Percentiles rank a stretch among this genome's conserved stretches.
Evolutionary conservation across 257 asterid species (phyloP).

Genomic region (Sherardia arvensis): DNA sequence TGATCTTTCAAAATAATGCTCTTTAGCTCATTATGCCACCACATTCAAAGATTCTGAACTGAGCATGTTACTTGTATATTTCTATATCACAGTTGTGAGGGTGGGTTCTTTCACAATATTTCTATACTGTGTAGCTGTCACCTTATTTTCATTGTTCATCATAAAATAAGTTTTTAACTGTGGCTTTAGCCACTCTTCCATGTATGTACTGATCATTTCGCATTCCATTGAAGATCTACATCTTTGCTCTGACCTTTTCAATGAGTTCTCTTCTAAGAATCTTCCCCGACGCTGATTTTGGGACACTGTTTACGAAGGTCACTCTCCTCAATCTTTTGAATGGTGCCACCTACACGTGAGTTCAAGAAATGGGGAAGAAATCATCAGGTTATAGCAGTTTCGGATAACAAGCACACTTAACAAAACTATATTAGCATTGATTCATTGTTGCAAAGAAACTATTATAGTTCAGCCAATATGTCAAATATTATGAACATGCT

Average conservation of each 20-base stretch:
- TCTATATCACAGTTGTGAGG: no score
- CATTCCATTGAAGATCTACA: slow-evolving; percentile 16
- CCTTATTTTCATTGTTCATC: no score
- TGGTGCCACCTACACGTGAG: slow-evolving; percentile 59
- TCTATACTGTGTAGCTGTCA: neutral
- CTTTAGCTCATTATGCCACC: no score
- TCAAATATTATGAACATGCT: neutral
- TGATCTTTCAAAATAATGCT: no score
- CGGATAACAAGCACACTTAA: neutral
- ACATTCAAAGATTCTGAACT: no score
- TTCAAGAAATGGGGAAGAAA: neutral
- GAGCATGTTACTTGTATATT: no score
- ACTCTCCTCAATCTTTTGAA: slow-evolving; percentile 64
- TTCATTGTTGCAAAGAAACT: neutral
- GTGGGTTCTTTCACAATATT: no score
- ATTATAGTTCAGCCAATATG: neutral
- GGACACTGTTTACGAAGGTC: slow-evolving; percentile 62
- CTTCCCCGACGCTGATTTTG: slow-evolving; percentile 86
- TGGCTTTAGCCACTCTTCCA: neutral
- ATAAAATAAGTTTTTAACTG: neutral
- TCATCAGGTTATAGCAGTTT: neutral
- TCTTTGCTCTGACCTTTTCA: slow-evolving; percentile 57
- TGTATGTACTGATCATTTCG: neutral
- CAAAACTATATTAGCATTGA: neutral
- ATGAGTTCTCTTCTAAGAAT: slow-evolving; percentile 81